These are phyloP conservation scores for Starmerella cellae DNA, from an alignment of 805 yeast species.

Conservation along the genomic window DNA sequence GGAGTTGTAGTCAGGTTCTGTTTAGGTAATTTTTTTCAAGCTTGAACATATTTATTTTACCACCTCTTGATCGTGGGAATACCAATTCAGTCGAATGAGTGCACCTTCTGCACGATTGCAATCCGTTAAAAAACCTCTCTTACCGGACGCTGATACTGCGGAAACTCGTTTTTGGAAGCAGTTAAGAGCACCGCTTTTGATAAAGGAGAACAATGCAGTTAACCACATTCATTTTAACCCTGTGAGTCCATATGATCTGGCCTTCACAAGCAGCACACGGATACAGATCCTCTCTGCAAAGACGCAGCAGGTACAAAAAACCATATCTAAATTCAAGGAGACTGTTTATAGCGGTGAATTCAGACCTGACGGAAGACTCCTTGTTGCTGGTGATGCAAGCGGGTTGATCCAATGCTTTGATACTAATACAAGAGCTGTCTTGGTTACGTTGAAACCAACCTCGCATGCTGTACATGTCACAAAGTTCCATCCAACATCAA, in stretches of 20 bases:
- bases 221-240: constrained; percentile 83
- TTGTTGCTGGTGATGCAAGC: constrained; percentile 91
- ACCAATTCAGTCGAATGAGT: constrained; percentile 18
- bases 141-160: constrained; percentile 22
- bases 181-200: constrained; percentile 69
- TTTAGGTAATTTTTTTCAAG: constrained; percentile 6
- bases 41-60: background rate
- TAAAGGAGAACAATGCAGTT: constrained; percentile 87
- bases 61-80: no score
- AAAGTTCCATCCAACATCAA: constrained; percentile 68
- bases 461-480: constrained; percentile 87
- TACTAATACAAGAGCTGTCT: constrained; percentile 60
- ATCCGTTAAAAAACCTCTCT: constrained; percentile 17
- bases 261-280: constrained; percentile 80
- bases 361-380: constrained; percentile 76
- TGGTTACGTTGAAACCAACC: constrained; percentile 72
- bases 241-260: constrained; percentile 70
- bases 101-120: constrained; percentile 18
- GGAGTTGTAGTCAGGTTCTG: no score
- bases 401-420: constrained; percentile 88
- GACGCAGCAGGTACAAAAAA: constrained; percentile 79
- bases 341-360: constrained; percentile 85
- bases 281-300: constrained; percentile 88
- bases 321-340: constrained; percentile 78
- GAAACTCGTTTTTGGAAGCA: constrained; percentile 93